Base-by-base conservation (phyloP, 176 grass and related monocot species). In the Melocanna baccifera region DNA sequence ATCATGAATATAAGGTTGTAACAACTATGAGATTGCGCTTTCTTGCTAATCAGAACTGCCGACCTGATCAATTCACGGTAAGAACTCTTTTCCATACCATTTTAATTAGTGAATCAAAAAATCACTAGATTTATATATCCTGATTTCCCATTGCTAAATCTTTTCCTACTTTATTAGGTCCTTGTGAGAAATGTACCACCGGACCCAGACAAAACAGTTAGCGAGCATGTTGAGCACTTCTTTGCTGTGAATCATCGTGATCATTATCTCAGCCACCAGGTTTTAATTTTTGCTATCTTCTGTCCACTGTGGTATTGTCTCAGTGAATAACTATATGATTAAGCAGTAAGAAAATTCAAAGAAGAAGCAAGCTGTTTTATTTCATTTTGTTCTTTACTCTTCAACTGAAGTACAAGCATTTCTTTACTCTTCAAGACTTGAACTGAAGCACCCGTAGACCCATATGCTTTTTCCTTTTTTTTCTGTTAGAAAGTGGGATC, bases 191-290 rank as follows among this genome's bases (percentile, higher is more conserved):
- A 98, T 94, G 78, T 96, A 81, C 96, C 91, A 20, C 89, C 93
- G 5, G 96, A 98, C 75, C 77, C 83, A 53, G 96, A 95, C 45
- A 93, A 98, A 92, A 89, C 93, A 71, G 93, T 98, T 71, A 96
- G 93, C 72, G 96, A 98, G 77, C 96, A 98, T 79, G 96, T 98
- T 89, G 85, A 94, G 80, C 96, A 98, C 75, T 98, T 98, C 79
- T 98, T 98, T 88, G 88, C 93, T 90, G 93, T 98, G 69, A 98
- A 98, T 85, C 96, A 98, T 87, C 84, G 52, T 52, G 96, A 95
- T 87, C 86, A 97, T 90, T 98, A 98, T 88, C 91, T 98, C 23
- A 88, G 73, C 55, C 96, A 96, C 71, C 93, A 96, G 93, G 96
- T 98, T 75, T 19, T 74, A 67, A 68, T 76, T 67, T 88, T 78